These are phyloP conservation scores for Mortierella sp. DNA, from an alignment of 371 early-diverging fungal species.

Conservation along the genomic window DNA sequence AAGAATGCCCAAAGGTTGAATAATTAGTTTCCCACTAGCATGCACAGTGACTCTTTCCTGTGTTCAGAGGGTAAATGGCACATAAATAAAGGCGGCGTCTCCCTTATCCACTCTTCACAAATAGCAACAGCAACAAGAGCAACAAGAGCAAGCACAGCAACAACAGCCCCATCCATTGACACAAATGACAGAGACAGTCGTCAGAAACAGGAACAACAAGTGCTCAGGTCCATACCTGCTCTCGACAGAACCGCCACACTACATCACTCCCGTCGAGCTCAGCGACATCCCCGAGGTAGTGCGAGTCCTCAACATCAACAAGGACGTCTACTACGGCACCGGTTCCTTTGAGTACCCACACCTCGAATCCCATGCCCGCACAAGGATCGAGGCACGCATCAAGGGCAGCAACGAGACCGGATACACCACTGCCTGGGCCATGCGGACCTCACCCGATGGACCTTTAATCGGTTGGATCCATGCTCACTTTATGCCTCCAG, in stretches of 20 bases:
- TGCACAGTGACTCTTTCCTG: background rate
- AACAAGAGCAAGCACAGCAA: background rate
- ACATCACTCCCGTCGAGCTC: slow-evolving; percentile 15
- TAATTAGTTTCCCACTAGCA: background rate
- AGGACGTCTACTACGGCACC: slow-evolving; percentile 23
- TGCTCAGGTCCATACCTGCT: slow-evolving; percentile 34
- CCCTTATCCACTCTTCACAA: background rate
- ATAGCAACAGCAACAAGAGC: too few relatives aligned
- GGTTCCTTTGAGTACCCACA: slow-evolving; percentile 18
- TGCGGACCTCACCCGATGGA: slow-evolving; percentile 17
- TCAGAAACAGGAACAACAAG: slow-evolving; percentile 5
- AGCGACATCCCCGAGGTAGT: slow-evolving; percentile 24
- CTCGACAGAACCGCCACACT: slow-evolving; percentile 16
- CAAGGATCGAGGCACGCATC: background rate
- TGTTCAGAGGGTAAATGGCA: background rate
- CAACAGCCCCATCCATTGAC: background rate
- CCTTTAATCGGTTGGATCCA: slow-evolving; percentile 22
- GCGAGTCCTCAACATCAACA: slow-evolving; percentile 24
- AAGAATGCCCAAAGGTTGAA: background rate
- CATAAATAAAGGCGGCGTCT: background rate
- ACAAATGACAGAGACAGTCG: background rate
- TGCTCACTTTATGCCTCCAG: slow-evolving; percentile 1
- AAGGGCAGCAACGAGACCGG: background rate
- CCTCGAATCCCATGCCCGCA: slow-evolving; percentile 20
- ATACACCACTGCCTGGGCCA: slow-evolving; percentile 9